Evolutionary conservation across 352 stramenopile genomes (phyloP), one percentile per base, ranked within the genome.

Genomic region (Phytophthora constricta): DNA sequence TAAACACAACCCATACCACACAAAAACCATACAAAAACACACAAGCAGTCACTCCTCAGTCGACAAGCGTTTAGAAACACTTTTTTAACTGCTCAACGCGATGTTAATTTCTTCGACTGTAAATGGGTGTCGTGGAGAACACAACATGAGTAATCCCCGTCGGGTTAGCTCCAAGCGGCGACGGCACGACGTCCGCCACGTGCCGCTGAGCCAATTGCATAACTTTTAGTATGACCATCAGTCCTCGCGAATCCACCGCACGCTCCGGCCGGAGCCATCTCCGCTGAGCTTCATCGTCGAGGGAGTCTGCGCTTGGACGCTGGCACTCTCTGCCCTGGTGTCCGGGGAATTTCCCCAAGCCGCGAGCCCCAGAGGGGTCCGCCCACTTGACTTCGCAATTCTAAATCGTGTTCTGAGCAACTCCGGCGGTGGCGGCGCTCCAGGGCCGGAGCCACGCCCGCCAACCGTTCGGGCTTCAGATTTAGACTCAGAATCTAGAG

Each of bases 71-170:
- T 81, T 51, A 91, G 2, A 82, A 82, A 87, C 79, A 79, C 77
- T n/a, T n/a, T n/a, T 53, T 11, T 16, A n/a, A 14, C 9, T 43
- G 11, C 41, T 5, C 7, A n/a, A 11, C 4, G 19, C 26, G 49
- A 50, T 56, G 47, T 20, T 16, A 62, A 70, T 70, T 64, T 70
- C 55, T 86, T 76, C 58, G 17, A 74, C 54, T 45, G 65, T 33
- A 23, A 25, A 43, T 77, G 43, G 31, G 31, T 37, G 31, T 37
- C 48, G 20, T 17, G 86, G 84, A 95, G 86, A 95, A 95, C 86
- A 95, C 86, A 87, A 95, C 85, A 90, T 95, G 86, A 95, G 86
- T 95, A 91, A 95, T 92, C 86, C 86, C 86, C 86, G 86, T 95
- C 84, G 86, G 82, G 86, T 95, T 95, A 93, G 86, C 86, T 92